Base-by-base conservation (phyloP, 2,329 filamentous ascomycete species). In the Aschersonia sp. region DNA sequence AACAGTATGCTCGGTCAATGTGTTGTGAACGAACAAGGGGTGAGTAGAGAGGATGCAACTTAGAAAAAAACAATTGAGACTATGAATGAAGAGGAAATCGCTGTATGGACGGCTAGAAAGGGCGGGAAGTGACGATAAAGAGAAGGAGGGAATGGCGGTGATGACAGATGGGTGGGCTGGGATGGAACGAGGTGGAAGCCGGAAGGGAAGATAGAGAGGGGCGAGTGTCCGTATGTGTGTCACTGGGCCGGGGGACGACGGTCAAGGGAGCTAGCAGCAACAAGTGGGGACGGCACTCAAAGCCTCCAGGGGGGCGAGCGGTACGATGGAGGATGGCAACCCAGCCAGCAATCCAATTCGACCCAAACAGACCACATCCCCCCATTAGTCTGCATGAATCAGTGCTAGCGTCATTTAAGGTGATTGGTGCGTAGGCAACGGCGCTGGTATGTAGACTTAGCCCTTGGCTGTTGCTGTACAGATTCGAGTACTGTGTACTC, bases 141-240 rank as follows among this genome's bases (percentile, higher is more conserved):
- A 57, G 53, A 51, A 58, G 47, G 48, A 54, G 56, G 55, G 56
- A 56, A 62, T 56, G 57, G 59, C 61, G 61, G 61, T 61, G 61
- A 62, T 64, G 59, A 44, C 55, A 59, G 59, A 56, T 47, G 54
- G 51, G 56, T 60, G 55, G 60, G 57, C 56, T 58, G 53, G 53
- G 54, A 61, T 63, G 58, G 61, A 62, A 57, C 52, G 54, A 54
- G 53, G 56, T 61, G 53, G 61, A 63, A 58, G 54, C 51, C 56
- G 9, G 9, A 31, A 7, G 56, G 51, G 51, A 50, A 47, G 54
- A 20, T 20, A 20, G 50, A 52, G 49, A 49, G 53, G 52, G 49
- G 55, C 51, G 53, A 20, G 20, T 20, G 20, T 20, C 20, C 53
- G 55, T 57, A 55, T 58, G 52, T 55, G 52, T 56, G 52, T 53